Percentiles rank a stretch among this genome's conserved stretches.
Evolutionary conservation across 768 basidiomycete species (phyloP).

Genomic region (Agaricus sinodeliciosus): DNA sequence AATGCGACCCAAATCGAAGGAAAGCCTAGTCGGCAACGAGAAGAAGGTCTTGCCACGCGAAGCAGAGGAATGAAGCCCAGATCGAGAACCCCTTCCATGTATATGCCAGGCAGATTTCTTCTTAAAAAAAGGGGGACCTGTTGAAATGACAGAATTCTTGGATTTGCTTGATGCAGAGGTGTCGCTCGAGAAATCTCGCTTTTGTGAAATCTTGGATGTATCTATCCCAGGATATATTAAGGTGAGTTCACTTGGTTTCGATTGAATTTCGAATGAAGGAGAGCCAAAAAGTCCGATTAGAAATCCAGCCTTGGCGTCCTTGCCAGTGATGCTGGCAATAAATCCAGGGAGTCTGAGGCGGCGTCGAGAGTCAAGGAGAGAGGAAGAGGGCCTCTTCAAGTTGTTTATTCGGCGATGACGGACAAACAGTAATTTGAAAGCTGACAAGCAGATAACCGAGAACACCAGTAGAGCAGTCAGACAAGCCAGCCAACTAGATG

Average conservation of each 20-base stretch:
- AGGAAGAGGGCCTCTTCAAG: not conserved
- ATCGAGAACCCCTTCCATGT: not conserved
- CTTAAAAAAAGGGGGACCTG: constrained; percentile 1
- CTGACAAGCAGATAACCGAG: not conserved
- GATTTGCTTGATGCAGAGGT: constrained; percentile 1
- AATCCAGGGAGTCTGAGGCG: not conserved
- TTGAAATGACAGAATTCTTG: not conserved
- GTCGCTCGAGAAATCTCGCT: not conserved
- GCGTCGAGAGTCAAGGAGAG: not conserved
- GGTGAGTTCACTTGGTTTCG: constrained; percentile 14
- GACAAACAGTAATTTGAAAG: constrained; percentile 7
- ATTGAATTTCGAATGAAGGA: constrained; percentile 36
- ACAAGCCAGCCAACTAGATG: constrained; percentile 7
- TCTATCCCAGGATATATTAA: constrained; percentile 6
- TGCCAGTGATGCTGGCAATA: not conserved
- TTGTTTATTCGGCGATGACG: constrained; percentile 1
- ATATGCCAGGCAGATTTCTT: not conserved
- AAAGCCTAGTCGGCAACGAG: not conserved
- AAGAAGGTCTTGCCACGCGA: not conserved
- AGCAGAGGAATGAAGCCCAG: not conserved
- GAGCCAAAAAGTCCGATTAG: constrained; percentile 39
- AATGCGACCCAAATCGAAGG: not conserved
- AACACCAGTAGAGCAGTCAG: constrained; percentile 1
- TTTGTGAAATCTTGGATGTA: not conserved
- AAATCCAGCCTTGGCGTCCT: constrained; percentile 25